These are phyloP conservation scores for Cordyceps cicadae DNA, from an alignment of 2,329 filamentous ascomycete species.

Conservation along the genomic window DNA sequence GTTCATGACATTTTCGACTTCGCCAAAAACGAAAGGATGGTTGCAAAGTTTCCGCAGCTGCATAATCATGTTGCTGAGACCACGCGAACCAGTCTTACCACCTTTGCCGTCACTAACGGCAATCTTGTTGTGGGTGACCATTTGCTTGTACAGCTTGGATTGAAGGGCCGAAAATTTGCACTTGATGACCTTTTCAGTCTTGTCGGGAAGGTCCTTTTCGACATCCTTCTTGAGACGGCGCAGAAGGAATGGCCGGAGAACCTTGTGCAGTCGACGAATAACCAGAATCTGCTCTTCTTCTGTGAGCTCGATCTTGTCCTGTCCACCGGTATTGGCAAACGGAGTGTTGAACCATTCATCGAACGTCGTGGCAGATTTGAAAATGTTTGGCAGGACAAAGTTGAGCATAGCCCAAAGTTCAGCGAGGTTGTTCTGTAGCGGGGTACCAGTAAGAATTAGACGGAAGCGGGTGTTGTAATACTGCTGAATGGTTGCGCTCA, in stretches of 20 bases:
- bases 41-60: constrained; percentile 98
- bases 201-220: constrained; percentile 96
- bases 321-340: constrained; percentile 93
- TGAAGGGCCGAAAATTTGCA: constrained; percentile 96
- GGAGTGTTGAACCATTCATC: constrained; percentile 99
- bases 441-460: constrained; percentile 93
- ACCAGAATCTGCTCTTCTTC: constrained; percentile 99
- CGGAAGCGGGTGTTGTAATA: constrained; percentile 95
- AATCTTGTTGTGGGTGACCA: constrained; percentile 91
- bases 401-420: constrained; percentile 98
- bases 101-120: constrained; percentile 92
- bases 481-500: constrained; percentile 86
- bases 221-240: constrained; percentile 99
- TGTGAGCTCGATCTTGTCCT: constrained; percentile 97
- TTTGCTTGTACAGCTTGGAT: constrained; percentile 90
- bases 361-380: constrained; percentile 98
- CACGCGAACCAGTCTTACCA: constrained; percentile 86
- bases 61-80: constrained; percentile 99
- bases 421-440: constrained; percentile 90
- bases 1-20: constrained; percentile 98
- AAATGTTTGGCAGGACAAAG: constrained; percentile 95
- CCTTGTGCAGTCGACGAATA: constrained; percentile 96
- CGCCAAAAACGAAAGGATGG: constrained; percentile 96
- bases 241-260: constrained; percentile 90
- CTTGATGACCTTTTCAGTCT: constrained; percentile 98